Evolutionary conservation across 345 rosid species (phyloP).

Genomic region (Moringa oleifera): DNA sequence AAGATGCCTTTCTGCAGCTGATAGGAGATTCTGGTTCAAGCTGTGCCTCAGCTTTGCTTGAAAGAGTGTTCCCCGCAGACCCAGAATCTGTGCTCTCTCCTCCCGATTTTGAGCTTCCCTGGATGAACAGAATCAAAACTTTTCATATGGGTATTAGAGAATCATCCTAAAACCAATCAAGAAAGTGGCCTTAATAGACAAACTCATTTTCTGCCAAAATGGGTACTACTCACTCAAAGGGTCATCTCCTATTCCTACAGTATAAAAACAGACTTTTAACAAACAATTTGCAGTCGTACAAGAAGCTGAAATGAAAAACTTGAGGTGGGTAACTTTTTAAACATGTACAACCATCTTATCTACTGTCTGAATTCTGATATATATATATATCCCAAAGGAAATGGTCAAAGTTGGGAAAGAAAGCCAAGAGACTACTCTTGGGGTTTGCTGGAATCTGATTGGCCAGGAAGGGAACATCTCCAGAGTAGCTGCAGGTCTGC

Average conservation of each 20-base stretch:
- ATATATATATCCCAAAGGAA: slow-evolving; percentile 18
- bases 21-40: slow-evolving; percentile 77
- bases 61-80: slow-evolving; percentile 63
- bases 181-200: not conserved
- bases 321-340: not conserved
- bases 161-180: slow-evolving; percentile 10
- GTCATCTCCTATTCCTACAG: not conserved
- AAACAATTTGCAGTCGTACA: slow-evolving; percentile 18
- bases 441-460: slow-evolving; percentile 92
- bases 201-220: no score
- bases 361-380: no score
- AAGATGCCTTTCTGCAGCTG: slow-evolving; percentile 43
- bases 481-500: slow-evolving; percentile 93
- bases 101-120: slow-evolving; percentile 88
- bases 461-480: slow-evolving; percentile 99
- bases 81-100: slow-evolving; percentile 87
- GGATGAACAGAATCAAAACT: slow-evolving; percentile 20
- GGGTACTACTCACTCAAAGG: no score
- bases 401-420: slow-evolving; percentile 53
- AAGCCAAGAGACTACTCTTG: slow-evolving; percentile 47
- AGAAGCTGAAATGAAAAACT: slow-evolving; percentile 1
- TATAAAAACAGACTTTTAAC: slow-evolving; percentile 15
- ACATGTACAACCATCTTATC: no score
- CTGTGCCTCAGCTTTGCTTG: slow-evolving; percentile 67
- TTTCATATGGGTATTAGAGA: slow-evolving; percentile 5